Percentiles rank a stretch among this genome's conserved stretches.
These are phyloP conservation scores for Inga leiocalycina DNA, from an alignment of 306 rosid species.

Conservation along the genomic window DNA sequence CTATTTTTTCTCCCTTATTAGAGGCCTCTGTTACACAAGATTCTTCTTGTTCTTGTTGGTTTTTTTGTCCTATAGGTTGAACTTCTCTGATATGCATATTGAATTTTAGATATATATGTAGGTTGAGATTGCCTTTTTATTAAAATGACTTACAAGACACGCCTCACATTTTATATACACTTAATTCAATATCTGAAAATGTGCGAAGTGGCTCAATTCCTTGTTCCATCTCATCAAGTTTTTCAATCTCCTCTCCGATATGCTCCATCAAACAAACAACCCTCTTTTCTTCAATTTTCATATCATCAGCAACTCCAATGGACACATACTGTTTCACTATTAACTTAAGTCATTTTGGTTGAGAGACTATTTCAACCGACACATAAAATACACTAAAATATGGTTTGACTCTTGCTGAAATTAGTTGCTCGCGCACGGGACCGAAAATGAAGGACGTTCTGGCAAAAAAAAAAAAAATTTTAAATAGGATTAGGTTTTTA, in stretches of 20 bases:
- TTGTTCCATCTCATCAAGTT: slow-evolving; percentile 11
- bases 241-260: slow-evolving; percentile 31
- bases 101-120: no score
- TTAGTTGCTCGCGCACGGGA: not conserved
- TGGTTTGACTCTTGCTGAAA: not conserved
- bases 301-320: slow-evolving; percentile 14
- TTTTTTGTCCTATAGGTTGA: no score
- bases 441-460: slow-evolving; percentile 8
- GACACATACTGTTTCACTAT: not conserved
- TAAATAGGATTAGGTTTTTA: slow-evolving; percentile 37
- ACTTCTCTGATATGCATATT: no score
- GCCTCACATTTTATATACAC: no score
- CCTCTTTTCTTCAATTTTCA: slow-evolving; percentile 28
- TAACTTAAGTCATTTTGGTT: no score
- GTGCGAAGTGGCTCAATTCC: slow-evolving; percentile 13
- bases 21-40: no score
- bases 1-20: no score
- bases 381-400: not conserved
- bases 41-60: no score
- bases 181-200: no score
- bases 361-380: no score
- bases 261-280: not conserved
- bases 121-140: no score
- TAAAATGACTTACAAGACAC: no score
- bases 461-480: slow-evolving; percentile 12